Conservation (phyloP, 371 early-diverging fungal genomes). For the Apophysomyces elegans region DNA sequence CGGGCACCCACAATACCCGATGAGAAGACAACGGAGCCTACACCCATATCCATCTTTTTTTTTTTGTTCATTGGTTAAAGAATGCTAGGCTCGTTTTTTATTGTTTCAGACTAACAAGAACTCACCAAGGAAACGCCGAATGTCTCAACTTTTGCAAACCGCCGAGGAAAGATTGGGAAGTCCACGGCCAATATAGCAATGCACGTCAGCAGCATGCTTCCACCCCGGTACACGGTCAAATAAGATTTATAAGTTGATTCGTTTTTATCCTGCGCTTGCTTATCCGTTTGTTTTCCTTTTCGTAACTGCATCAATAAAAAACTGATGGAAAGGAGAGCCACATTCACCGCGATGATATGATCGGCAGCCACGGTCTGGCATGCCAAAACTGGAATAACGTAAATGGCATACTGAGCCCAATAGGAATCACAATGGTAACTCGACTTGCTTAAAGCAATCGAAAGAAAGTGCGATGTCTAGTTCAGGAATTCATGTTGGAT, state of each 20-base stretch:
- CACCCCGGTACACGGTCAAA: slow-evolving; percentile 76
- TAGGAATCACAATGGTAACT: slow-evolving; percentile 20
- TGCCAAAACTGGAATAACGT: slow-evolving; percentile 33
- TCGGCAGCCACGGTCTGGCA: slow-evolving; percentile 40
- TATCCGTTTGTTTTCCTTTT: background rate
- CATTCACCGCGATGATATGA: slow-evolving; percentile 32
- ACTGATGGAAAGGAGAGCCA: slow-evolving; percentile 25
- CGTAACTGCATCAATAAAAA: background rate
- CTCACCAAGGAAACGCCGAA: slow-evolving; percentile 90
- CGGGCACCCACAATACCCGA: slow-evolving; percentile 76
- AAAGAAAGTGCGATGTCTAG: slow-evolving; percentile 36
- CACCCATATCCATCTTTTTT: slow-evolving; percentile 86
- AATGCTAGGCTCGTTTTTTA: background rate
- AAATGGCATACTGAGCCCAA: slow-evolving; percentile 33
- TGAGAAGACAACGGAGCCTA: slow-evolving; percentile 84
- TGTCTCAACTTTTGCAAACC: slow-evolving; percentile 92
- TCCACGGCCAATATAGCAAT: slow-evolving; percentile 93
- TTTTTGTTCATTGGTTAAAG: too few species aligned
- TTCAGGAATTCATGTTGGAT: slow-evolving; percentile 19
- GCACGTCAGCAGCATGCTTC: slow-evolving; percentile 81
- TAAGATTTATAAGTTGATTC: slow-evolving; percentile 36
- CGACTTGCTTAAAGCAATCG: slow-evolving; percentile 25
- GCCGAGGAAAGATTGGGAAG: slow-evolving; percentile 91
- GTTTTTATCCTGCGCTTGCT: background rate
- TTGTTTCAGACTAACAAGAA: background rate